Conservation (phyloP, 1,284 basidiomycete genomes). For the Agroathelia rolfsii region DNA sequence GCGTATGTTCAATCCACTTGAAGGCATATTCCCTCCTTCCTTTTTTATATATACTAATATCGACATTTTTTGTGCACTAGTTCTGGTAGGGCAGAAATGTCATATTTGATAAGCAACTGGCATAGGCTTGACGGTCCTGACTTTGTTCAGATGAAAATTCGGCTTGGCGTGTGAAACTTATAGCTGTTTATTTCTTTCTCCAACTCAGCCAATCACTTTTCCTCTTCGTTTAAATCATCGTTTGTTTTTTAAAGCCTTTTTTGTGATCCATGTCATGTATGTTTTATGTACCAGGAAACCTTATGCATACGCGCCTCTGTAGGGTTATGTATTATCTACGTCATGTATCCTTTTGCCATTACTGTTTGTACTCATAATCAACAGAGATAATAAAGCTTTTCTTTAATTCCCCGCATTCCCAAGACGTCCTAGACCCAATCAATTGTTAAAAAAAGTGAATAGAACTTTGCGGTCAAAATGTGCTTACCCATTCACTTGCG, state of each 20-base stretch:
- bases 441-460: constrained; percentile 7
- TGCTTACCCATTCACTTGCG: constrained; percentile 75
- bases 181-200: too few relatives aligned
- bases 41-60: too few relatives aligned
- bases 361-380: not conserved
- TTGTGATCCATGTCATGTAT: too few relatives aligned
- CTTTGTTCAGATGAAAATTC: constrained; percentile 39
- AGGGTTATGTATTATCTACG: too few relatives aligned
- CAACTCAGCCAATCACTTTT: too few relatives aligned
- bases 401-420: constrained; percentile 71
- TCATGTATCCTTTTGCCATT: constrained; percentile 4
- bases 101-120: constrained; percentile 34
- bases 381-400: constrained; percentile 61
- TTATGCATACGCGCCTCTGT: too few relatives aligned
- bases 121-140: constrained; percentile 32
- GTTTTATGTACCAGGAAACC: too few relatives aligned
- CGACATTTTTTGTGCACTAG: constrained; percentile 21
- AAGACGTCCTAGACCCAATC: constrained; percentile 51
- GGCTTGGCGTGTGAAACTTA: constrained; percentile 36
- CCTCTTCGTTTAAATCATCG: too few relatives aligned
- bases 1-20: too few relatives aligned
- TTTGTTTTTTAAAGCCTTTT: too few relatives aligned
- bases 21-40: too few relatives aligned
- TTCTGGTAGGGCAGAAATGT: constrained; percentile 42
- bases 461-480: constrained; percentile 5